Conservation (phyloP, 2,329 filamentous ascomycete genomes). For the Cladobotryum protrusum region DNA sequence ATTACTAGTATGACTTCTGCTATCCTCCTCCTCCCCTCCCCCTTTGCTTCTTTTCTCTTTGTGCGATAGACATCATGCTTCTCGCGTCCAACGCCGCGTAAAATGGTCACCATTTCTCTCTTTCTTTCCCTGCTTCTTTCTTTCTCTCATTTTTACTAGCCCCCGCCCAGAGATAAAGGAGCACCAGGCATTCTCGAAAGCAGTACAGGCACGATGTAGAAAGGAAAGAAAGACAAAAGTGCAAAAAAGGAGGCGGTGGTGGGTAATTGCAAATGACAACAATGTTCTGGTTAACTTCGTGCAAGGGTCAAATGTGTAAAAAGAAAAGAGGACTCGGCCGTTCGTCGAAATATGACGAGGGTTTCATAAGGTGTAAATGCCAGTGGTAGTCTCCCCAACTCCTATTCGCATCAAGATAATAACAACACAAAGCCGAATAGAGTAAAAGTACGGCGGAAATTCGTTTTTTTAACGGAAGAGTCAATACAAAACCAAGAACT, state of each 20-base stretch:
- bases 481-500: neutral
- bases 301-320: too few relatives aligned
- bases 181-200: too few relatives aligned
- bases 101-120: too few relatives aligned
- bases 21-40: too few relatives aligned
- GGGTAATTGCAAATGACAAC: neutral
- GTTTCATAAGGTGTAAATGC: neutral
- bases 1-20: too few relatives aligned
- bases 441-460: neutral
- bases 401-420: slow-evolving; percentile 5
- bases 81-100: too few relatives aligned
- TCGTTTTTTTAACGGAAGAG: neutral
- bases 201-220: too few relatives aligned
- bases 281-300: too few relatives aligned
- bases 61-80: too few relatives aligned
- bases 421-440: neutral
- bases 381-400: slow-evolving; percentile 6
- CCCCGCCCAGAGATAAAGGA: too few relatives aligned
- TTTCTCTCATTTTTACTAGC: neutral
- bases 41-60: too few relatives aligned
- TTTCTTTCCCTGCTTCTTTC: neutral
- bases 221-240: neutral
- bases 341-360: neutral
- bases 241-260: neutral
- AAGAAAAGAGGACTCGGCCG: neutral